These are phyloP conservation scores for Trifolium repens DNA, from an alignment of 306 rosid species.

Conservation along the genomic window DNA sequence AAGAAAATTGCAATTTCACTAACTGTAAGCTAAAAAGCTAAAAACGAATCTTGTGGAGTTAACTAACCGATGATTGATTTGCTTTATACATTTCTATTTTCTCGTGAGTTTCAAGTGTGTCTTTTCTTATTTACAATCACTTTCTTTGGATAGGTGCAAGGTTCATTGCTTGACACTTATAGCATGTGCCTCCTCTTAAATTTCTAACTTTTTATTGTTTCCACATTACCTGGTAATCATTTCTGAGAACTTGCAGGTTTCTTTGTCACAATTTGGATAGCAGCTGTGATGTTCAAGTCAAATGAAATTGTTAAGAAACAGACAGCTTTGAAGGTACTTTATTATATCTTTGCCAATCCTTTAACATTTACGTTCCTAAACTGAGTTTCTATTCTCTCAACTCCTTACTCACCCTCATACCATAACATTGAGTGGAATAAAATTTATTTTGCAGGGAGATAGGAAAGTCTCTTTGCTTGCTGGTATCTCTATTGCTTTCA, in stretches of 20 bases:
- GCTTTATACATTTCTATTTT: slow-evolving; percentile 1
- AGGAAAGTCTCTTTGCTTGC: slow-evolving; percentile 71
- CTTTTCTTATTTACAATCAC: slow-evolving; percentile 6
- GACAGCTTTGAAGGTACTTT: slow-evolving; percentile 85
- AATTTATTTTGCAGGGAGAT: slow-evolving; percentile 73
- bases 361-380: slow-evolving; percentile 35
- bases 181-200: slow-evolving; percentile 23
- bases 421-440: slow-evolving; percentile 21
- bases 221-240: slow-evolving; percentile 10
- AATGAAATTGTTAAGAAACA: slow-evolving; percentile 89
- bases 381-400: slow-evolving; percentile 9
- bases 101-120: slow-evolving; percentile 7
- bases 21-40: slow-evolving; percentile 8
- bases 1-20: slow-evolving; percentile 5
- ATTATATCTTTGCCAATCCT: slow-evolving; percentile 10
- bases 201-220: slow-evolving; percentile 10
- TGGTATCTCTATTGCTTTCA: slow-evolving; percentile 58
- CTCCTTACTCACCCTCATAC: neutral
- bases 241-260: slow-evolving; percentile 69
- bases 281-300: slow-evolving; percentile 92
- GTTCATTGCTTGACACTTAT: slow-evolving; percentile 17
- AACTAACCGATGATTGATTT: neutral
- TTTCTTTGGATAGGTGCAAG: neutral
- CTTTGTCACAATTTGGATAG: slow-evolving; percentile 83
- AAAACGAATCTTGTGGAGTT: slow-evolving; percentile 11